A percentile compares a stretch with the other conserved stretches of the same genome.
These are phyloP conservation scores for Yamadazyma scolyti DNA, from an alignment of 805 yeast species.

Conservation along the genomic window DNA sequence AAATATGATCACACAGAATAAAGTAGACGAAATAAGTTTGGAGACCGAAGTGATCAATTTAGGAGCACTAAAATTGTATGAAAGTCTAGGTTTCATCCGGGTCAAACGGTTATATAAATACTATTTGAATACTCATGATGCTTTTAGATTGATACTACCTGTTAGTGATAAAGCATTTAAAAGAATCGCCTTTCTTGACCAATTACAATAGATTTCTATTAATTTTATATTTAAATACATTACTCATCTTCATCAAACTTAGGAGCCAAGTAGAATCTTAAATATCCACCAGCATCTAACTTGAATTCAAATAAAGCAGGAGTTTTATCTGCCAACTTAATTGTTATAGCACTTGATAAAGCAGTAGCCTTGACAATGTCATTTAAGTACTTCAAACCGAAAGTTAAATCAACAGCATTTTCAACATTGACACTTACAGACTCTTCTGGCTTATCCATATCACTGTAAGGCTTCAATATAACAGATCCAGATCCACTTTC, in stretches of 20 bases:
- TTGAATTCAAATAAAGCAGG: conserved; percentile 94
- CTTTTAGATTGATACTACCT: conserved; percentile 82
- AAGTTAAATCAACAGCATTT: conserved; percentile 83
- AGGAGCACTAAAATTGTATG: conserved; percentile 68
- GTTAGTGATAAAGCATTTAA: conserved; percentile 48
- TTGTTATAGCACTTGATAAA: conserved; percentile 70
- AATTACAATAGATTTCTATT: conserved; percentile 2
- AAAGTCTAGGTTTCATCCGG: conserved; percentile 71
- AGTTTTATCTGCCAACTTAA: conserved; percentile 83
- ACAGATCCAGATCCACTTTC: conserved; percentile 87
- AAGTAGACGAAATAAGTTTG: conserved; percentile 84
- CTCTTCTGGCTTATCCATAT: conserved; percentile 76
- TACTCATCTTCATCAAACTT: conserved; percentile 91
- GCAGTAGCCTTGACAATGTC: conserved; percentile 91
- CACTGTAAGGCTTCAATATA: conserved; percentile 77
- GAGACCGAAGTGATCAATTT: conserved; percentile 86
- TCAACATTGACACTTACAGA: conserved; percentile 72
- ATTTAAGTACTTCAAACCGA: conserved; percentile 85
- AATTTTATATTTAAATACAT: conserved; percentile 1
- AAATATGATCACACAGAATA: conserved; percentile 54
- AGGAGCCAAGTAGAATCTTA: conserved; percentile 96
- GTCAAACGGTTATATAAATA: conserved; percentile 78
- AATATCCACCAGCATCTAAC: conserved; percentile 79
- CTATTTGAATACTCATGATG: conserved; percentile 90
- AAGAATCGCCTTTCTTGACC: conserved; percentile 40